Evolutionary conservation across 768 basidiomycete species (phyloP), one percentile per base, ranked within the genome.

Genomic region (Amanita muscaria): DNA sequence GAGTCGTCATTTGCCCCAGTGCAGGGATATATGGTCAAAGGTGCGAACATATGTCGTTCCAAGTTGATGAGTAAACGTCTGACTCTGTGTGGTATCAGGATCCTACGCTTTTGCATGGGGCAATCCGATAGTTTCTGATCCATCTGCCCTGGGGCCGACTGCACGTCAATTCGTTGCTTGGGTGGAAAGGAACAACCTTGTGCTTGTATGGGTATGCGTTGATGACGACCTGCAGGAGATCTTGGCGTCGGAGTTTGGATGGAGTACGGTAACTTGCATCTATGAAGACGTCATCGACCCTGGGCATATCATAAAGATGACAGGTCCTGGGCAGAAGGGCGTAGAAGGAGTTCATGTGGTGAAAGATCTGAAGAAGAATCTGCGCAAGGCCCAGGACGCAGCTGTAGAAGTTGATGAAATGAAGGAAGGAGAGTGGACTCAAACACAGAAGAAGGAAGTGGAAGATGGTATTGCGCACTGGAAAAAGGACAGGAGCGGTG

Each of bases 81-180:
- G 47, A n/a, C 18, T n/a, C 30, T 15, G 30, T 19, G 24, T 29
- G 23, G 32, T 32, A n/a, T n/a, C n/a, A 50, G 67, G 71, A 40
- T 60, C 64, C 3, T 79, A 74, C 54, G 66, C 74, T 6, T 77
- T 84, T 48, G 70, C 73, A 3, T 83, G 79, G 70, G 82, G 82
- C 3, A 72, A 76, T 50, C 83, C 82, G 2, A 66, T 83, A 19
- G 70, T 77, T 24, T 70, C 70, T 1, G 58, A 62, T 31, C 51
- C 56, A 7, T 55, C 58, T 3, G 69, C 68, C 3, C 58, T 72
- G 15, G 48, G 47, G 19, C 53, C 57, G 3, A 64, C 66, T 6
- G 57, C 66, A 12, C 56, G 59, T 15, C 71, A 69, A 3, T 82
- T 74, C 58, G 59, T 74, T 37, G 52, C 58, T 3, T 73, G 69